Base-by-base conservation (phyloP, 1,139 yeast genomes). In the Yamadazyma friedrichii region DNA sequence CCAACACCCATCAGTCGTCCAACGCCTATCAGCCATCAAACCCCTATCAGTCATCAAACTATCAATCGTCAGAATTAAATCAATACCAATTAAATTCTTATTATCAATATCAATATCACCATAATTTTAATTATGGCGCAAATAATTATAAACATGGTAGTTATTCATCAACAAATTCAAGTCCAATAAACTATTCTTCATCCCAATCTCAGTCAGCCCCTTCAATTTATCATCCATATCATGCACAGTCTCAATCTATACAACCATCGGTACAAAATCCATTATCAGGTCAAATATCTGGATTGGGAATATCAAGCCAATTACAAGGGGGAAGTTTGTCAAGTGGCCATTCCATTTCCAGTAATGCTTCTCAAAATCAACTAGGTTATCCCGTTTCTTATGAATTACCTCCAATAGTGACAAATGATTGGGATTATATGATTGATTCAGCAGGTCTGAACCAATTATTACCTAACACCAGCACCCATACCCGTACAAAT, bases 361-460 rank as follows among this genome's bases (percentile, higher is more conserved):
- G 24, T 20, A 20, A 20, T 20, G 8, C 5, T 8, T 5, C 8
- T 20, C 31, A 28, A n/a, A 31, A 6, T 6, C 15, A 13, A 4
- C 22, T 15, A n/a, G 35, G 35, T 9, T 33, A 33, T 22, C 15
- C 6, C 20, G 9, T 24, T 27, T 5, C 16, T 9, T 35, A 35
- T n/a, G 44, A 41, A 27, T 24, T 41, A 29, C 44, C 44, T 9
- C 44, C 44, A n/a, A 38, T 38, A 2, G 35, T 35, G 9, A 20
- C 39, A 9, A 34, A 31, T 30, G 41, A 41, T 12, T 41, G 36
- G 36, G 43, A 41, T 6, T 36, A 20, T 33, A 28, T 12, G 26
- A 13, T 15, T 4, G 29, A 31, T 16, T 27, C 17, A 8, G 25
- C 17, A 11, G 15, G 25, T 15, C 27, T 20, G 13, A 28, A 29